Conservation (phyloP, 2,329 filamentous ascomycete genomes). For the Phyllosticta capitalensis region DNA sequence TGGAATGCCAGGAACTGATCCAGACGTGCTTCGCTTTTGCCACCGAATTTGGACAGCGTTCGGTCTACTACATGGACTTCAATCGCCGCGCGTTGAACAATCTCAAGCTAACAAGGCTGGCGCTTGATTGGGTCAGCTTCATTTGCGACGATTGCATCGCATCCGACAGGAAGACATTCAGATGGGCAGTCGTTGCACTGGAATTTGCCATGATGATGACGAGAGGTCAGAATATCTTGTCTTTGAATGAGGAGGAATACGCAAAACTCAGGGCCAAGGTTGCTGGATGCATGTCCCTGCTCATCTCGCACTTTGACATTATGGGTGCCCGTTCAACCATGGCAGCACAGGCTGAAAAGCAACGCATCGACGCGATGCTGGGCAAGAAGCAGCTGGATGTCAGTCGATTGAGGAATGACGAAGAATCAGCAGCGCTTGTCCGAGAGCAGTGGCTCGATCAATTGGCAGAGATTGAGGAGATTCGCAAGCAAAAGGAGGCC, state of each 20-base stretch:
- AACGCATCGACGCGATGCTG: constrained; percentile 70
- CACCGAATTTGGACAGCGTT: constrained; percentile 96
- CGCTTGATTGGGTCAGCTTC: constrained; percentile 94
- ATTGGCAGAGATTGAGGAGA: constrained; percentile 66
- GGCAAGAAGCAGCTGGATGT: constrained; percentile 72
- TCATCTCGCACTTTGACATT: constrained; percentile 98
- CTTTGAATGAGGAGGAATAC: constrained; percentile 81
- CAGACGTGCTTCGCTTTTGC: constrained; percentile 98
- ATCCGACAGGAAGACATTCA: constrained; percentile 89
- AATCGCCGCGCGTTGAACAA: constrained; percentile 97
- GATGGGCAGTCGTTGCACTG: constrained; percentile 90
- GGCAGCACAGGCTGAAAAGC: constrained; percentile 87
- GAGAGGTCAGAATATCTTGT: constrained; percentile 83
- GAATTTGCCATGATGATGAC: constrained; percentile 99
- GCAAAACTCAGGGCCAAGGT: constrained; percentile 75
- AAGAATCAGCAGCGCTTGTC: constrained; percentile 70
- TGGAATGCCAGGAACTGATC: constrained; percentile 89
- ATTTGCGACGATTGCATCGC: constrained; percentile 95
- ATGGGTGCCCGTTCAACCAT: constrained; percentile 92
- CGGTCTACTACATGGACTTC: constrained; percentile 88
- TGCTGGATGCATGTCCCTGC: constrained; percentile 89
- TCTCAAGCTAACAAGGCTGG: constrained; percentile 83
- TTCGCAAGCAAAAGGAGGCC: constrained; percentile 67
- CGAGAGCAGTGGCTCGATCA: constrained; percentile 65
- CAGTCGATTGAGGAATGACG: constrained; percentile 64